Evolutionary conservation across 1,284 basidiomycete genomes (phyloP).

Genomic region (Tilletia walkeri): DNA sequence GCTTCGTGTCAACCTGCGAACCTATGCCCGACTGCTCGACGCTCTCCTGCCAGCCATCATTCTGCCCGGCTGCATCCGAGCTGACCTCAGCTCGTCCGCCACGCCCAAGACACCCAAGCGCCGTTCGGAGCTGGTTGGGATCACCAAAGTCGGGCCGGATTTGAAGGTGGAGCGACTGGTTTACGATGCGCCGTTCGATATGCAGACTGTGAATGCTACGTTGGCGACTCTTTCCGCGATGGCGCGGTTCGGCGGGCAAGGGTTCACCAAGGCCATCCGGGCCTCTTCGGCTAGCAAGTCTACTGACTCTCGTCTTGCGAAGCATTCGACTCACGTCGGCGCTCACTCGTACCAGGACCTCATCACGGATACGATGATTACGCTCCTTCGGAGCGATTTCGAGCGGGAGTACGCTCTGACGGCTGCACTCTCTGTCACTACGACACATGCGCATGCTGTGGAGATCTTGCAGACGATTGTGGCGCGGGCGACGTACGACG

Average conservation of each 20-base stretch:
- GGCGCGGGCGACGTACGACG: conserved; percentile 72
- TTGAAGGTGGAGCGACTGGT: conserved; percentile 64
- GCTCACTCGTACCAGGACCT: conserved; percentile 17
- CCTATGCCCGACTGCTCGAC: conserved; percentile 40
- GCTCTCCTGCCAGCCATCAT: conserved; percentile 36
- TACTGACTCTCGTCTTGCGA: neutral
- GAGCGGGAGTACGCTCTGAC: conserved; percentile 70
- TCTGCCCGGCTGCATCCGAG: conserved; percentile 19
- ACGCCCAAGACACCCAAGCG: neutral
- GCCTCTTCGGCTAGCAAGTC: conserved; percentile 18
- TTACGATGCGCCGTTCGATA: conserved; percentile 75
- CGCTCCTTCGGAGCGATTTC: neutral
- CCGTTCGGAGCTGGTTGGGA: neutral
- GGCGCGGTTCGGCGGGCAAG: conserved; percentile 81
- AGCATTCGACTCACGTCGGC: neutral
- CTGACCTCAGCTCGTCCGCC: neutral
- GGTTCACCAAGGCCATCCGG: conserved; percentile 62
- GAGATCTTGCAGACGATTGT: conserved; percentile 80
- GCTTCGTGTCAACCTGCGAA: conserved; percentile 40
- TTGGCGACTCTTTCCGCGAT: conserved; percentile 75
- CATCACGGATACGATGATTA: conserved; percentile 10
- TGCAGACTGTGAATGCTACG: conserved; percentile 66
- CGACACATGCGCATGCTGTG: conserved; percentile 70
- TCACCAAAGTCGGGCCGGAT: conserved; percentile 8
- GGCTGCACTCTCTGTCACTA: conserved; percentile 63